Percentiles rank a stretch among this genome's conserved stretches.
Evolutionary conservation across 2,329 filamentous ascomycete genomes (phyloP).

Genomic region (Nemania sp.): DNA sequence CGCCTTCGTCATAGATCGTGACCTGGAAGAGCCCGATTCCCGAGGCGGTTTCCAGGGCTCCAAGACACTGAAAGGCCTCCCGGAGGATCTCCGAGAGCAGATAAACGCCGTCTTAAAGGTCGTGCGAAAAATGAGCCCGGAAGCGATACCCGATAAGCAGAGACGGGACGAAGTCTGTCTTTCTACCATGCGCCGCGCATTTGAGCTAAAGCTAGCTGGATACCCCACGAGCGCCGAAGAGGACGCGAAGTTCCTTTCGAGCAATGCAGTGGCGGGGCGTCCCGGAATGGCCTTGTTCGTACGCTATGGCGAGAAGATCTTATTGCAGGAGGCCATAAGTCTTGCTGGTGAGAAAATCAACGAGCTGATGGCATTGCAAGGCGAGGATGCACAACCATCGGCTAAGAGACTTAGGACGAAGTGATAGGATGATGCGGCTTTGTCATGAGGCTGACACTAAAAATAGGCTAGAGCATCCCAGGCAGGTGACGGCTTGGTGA

Average conservation of each 20-base stretch:
- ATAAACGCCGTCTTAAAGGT: conserved; percentile 63
- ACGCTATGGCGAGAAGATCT: conserved; percentile 77
- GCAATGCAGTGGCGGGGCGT: conserved; percentile 51
- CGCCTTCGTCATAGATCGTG: conserved; percentile 75
- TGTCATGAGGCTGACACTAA: background rate
- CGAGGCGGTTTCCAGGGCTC: conserved; percentile 59
- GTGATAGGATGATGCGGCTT: conserved; percentile 30
- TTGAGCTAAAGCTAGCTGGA: conserved; percentile 55
- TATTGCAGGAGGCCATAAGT: conserved; percentile 67
- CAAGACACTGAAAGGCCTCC: conserved; percentile 57
- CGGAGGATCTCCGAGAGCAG: conserved; percentile 65
- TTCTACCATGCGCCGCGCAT: conserved; percentile 54
- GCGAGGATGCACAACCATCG: conserved; percentile 43
- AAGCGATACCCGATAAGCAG: conserved; percentile 61
- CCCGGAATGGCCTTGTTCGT: conserved; percentile 74
- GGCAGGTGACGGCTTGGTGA: background rate
- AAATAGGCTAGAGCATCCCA: background rate
- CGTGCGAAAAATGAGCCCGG: conserved; percentile 58
- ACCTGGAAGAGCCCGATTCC: conserved; percentile 63
- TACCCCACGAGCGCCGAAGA: conserved; percentile 59
- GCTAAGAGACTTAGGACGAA: conserved; percentile 49
- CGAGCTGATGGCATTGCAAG: conserved; percentile 32
- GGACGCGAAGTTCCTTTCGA: conserved; percentile 55
- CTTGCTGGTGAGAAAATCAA: conserved; percentile 50
- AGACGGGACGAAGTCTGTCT: conserved; percentile 61